Conservation (phyloP, 225 moss, liverwort and hornwort genomes). For the Lunularia cruciata region DNA sequence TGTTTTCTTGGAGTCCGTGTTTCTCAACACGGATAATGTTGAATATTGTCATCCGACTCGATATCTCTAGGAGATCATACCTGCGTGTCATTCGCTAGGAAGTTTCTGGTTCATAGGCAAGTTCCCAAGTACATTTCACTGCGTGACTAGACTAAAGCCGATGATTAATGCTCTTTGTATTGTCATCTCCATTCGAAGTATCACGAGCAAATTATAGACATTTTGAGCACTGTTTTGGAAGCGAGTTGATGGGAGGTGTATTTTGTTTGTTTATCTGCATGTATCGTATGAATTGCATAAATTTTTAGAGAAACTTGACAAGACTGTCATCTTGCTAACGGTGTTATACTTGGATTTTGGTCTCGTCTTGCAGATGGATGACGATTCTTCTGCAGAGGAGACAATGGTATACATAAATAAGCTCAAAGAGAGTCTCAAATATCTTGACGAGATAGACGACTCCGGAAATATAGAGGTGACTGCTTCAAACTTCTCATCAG, state of each 20-base stretch:
- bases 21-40: too few species aligned
- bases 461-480: not conserved
- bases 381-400: not conserved
- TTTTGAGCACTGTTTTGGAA: not conserved
- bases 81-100: too few species aligned
- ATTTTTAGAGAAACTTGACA: not conserved
- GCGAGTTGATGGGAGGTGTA: not conserved
- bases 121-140: too few species aligned
- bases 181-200: not conserved
- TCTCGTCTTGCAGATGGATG: not conserved
- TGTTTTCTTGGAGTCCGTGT: too few species aligned
- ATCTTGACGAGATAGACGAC: not conserved
- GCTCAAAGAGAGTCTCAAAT: not conserved
- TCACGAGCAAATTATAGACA: not conserved
- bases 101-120: too few species aligned
- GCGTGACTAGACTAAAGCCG: too few species aligned
- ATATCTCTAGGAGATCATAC: too few species aligned
- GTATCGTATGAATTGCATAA: too few species aligned
- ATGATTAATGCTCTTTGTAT: too few species aligned
- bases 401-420: not conserved
- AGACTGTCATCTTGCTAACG: not conserved
- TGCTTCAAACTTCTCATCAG: not conserved
- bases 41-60: too few species aligned
- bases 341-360: not conserved
- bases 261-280: not conserved